Conservation (phyloP, 2,329 filamentous ascomycete genomes). For the Pyrenochaeta sp. region DNA sequence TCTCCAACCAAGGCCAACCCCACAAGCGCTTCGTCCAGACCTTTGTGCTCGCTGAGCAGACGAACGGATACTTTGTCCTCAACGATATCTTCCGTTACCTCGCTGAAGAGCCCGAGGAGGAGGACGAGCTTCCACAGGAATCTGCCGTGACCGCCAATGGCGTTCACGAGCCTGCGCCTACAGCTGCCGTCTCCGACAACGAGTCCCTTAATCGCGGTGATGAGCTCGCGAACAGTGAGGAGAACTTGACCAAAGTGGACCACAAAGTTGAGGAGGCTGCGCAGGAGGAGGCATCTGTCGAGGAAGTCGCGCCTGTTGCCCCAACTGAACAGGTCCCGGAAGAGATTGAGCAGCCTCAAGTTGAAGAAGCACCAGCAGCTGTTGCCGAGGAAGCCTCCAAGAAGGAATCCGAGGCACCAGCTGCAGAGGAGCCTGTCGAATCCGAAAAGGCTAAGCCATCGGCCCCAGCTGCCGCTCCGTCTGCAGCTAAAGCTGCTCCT, state of each 20-base stretch:
- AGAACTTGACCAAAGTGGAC: slow-evolving; percentile 64
- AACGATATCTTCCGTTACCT: slow-evolving; percentile 98
- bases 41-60: slow-evolving; percentile 94
- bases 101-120: slow-evolving; percentile 80
- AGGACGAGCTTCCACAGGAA: slow-evolving; percentile 55
- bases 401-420: slow-evolving; percentile 41
- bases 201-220: slow-evolving; percentile 43
- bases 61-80: slow-evolving; percentile 95
- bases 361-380: slow-evolving; percentile 51
- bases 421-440: slow-evolving; percentile 47
- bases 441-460: slow-evolving; percentile 71
- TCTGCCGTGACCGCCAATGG: slow-evolving; percentile 46
- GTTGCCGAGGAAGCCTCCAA: slow-evolving; percentile 48
- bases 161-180: slow-evolving; percentile 52
- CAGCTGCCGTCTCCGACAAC: slow-evolving; percentile 42
- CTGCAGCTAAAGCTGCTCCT: slow-evolving; percentile 64
- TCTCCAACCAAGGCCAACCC: slow-evolving; percentile 89
- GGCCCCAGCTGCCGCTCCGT: slow-evolving; percentile 60
- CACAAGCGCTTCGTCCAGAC: slow-evolving; percentile 98
- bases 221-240: slow-evolving; percentile 54
- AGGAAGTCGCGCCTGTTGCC: slow-evolving; percentile 40
- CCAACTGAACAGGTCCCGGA: slow-evolving; percentile 50
- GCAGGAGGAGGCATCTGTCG: slow-evolving; percentile 42
- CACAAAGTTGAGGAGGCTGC: slow-evolving; percentile 75
- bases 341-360: slow-evolving; percentile 46